Percentiles rank a stretch among this genome's conserved stretches.
Evolutionary conservation across 2,329 filamentous ascomycete genomes (phyloP).

Genomic region (Aulographum hederae): DNA sequence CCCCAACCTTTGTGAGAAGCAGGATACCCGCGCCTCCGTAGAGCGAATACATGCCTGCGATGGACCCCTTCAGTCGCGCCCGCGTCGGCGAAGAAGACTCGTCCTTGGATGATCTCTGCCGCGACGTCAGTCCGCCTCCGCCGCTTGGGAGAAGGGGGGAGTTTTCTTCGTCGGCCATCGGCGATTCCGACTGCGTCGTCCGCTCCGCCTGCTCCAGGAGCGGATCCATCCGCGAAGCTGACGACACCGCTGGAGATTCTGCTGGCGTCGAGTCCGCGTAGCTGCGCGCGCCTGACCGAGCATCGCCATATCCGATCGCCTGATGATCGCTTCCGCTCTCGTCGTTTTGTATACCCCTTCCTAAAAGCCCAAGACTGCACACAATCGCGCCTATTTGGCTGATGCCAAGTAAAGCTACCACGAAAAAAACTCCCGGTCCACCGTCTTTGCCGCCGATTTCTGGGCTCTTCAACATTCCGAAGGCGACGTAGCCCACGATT

Average conservation of each 20-base stretch:
- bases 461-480: conserved; percentile 61
- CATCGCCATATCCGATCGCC: neutral
- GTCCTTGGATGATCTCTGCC: neutral
- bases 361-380: conserved; percentile 77
- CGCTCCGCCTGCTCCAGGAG: too few species aligned
- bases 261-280: too few species aligned
- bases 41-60: conserved; percentile 85
- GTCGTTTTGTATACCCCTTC: conserved; percentile 49
- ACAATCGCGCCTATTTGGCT: conserved; percentile 96
- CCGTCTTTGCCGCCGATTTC: conserved; percentile 56
- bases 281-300: neutral
- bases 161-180: neutral
- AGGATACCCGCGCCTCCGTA: conserved; percentile 82
- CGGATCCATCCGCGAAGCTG: neutral
- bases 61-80: conserved; percentile 68
- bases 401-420: conserved; percentile 67
- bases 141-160: conserved; percentile 7
- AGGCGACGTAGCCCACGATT: conserved; percentile 56
- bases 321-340: conserved; percentile 1
- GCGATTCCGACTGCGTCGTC: neutral
- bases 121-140: conserved; percentile 2
- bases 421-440: conserved; percentile 48
- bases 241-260: too few species aligned
- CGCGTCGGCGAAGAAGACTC: conserved; percentile 15
- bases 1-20: conserved; percentile 78